These are phyloP conservation scores for Ceratocystis smalleyi DNA, from an alignment of 2,329 filamentous ascomycete genomes.

Conservation along the genomic window DNA sequence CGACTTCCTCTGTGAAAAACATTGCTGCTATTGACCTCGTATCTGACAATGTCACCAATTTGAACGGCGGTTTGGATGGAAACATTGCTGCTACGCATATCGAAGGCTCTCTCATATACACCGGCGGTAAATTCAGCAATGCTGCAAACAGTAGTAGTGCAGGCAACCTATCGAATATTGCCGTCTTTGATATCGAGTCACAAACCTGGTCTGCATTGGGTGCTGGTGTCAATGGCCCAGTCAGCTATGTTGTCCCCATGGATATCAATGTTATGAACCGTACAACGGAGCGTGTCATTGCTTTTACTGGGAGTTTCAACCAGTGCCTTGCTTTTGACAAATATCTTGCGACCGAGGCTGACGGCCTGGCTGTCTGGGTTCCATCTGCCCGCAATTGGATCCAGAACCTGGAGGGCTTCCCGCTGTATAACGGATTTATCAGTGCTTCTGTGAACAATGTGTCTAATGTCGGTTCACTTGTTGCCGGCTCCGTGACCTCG, in stretches of 20 bases:
- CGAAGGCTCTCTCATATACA: constrained; percentile 53
- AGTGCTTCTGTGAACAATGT: constrained; percentile 53
- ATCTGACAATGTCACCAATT: constrained; percentile 44
- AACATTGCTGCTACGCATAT: constrained; percentile 57
- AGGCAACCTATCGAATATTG: constrained; percentile 58
- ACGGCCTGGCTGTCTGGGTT: constrained; percentile 84
- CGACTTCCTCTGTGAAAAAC: constrained; percentile 50
- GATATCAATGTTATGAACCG: constrained; percentile 59
- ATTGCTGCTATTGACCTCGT: constrained; percentile 57
- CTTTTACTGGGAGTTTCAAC: constrained; percentile 66
- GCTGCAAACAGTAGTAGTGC: constrained; percentile 46
- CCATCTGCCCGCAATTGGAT: constrained; percentile 77
- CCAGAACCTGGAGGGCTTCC: constrained; percentile 53
- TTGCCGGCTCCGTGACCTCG: constrained; percentile 70
- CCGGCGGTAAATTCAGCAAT: constrained; percentile 72
- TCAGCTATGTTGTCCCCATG: constrained; percentile 59
- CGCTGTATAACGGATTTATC: constrained; percentile 56
- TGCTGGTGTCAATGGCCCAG: constrained; percentile 67
- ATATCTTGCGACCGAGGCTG: constrained; percentile 43
- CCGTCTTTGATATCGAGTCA: constrained; percentile 53
- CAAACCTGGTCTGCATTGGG: constrained; percentile 67
- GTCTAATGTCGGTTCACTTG: constrained; percentile 48
- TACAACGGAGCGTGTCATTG: constrained; percentile 56
- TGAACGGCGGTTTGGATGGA: constrained; percentile 63
- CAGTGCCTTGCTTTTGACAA: constrained; percentile 52